Evolutionary conservation across 345 rosid genomes (phyloP), one percentile per base, ranked within the genome.

Genomic region (Acer campestre): DNA sequence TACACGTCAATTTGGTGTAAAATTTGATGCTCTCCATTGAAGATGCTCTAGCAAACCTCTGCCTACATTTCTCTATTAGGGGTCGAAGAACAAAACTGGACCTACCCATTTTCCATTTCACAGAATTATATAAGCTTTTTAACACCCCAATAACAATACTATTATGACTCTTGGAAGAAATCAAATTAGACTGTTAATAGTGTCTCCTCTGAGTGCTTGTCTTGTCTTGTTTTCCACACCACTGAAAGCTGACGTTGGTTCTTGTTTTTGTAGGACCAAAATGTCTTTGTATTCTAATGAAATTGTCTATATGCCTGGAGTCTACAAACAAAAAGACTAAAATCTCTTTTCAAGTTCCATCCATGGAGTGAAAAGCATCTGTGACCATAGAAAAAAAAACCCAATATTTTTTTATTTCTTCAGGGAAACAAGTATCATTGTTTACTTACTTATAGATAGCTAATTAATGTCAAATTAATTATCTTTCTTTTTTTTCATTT

Each of bases 261-360:
- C 66, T 75, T 27, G 53, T 35, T 35, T 35, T 35, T 35, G 81
- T 76, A 79, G 85, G 82, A 27, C 82, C 80, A 20, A 68, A 65
- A 65, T 82, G 82, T 79, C 73, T 68, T 9, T 68, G 80, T 67
- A 72, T 59, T 79, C 7, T 73, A 55, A 31, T 73, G 78, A 58
- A 75, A 82, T 67, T 22, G 42, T 25, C 44, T 35, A 25, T 35
- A 25, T 10, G 67, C 6, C 23, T 61, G 35, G 62, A 75, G 11
- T 38, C 14, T 72, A 58, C 69, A 27, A 10, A 35, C 38, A 10
- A 71, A 48, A 48, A 46, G 29, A 16, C 68, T 23, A 17, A 38
- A 27, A 65, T 20, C 56, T 49, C 61, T 1, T 65, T 10, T 58
- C 76, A 51, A 71, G 46, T 44, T 73, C 42, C 80, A 40, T 40